These are phyloP conservation scores for Cucurbitaria berberidis DNA, from an alignment of 2,329 filamentous ascomycete genomes.

Conservation along the genomic window DNA sequence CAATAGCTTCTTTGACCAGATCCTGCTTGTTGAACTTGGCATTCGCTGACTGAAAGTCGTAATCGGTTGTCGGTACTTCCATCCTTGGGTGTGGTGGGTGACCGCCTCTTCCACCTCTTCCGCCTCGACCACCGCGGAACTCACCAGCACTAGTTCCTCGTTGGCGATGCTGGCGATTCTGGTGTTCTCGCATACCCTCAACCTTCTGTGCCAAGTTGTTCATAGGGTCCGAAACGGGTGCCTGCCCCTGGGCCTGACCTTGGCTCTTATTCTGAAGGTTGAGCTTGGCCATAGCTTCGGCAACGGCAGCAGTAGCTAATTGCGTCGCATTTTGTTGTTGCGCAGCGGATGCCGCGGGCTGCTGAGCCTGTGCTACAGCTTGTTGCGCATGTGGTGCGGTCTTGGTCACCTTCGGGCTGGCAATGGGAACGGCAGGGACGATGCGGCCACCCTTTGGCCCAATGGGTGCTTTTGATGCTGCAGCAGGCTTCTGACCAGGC, in stretches of 20 bases:
- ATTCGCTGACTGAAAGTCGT: constrained; percentile 86
- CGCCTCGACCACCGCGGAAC: constrained; percentile 55
- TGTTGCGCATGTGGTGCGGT: constrained; percentile 48
- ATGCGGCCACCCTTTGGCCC: constrained; percentile 60
- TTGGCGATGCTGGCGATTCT: constrained; percentile 59
- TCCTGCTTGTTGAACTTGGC: constrained; percentile 90
- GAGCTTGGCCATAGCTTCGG: constrained; percentile 78
- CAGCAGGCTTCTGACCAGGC: constrained; percentile 41
- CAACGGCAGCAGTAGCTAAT: constrained; percentile 77
- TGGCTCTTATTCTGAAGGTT: constrained; percentile 42
- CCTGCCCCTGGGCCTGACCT: constrained; percentile 22
- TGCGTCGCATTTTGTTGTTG: constrained; percentile 69
- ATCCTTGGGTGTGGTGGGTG: constrained; percentile 65
- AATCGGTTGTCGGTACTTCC: constrained; percentile 88
- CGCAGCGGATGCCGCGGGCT: constrained; percentile 30
- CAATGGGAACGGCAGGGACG: constrained; percentile 70
- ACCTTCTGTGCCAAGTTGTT: constrained; percentile 78
- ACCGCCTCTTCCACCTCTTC: constrained; percentile 54
- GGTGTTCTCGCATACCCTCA: constrained; percentile 75
- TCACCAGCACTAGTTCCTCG: constrained; percentile 50
- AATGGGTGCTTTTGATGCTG: constrained; percentile 44
- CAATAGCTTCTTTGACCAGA: constrained; percentile 85
- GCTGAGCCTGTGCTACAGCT: constrained; percentile 47
- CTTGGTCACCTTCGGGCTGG: constrained; percentile 49
- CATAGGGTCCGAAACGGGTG: constrained; percentile 53